Conservation (phyloP, 208 protist genomes). For the Borovskyia barvae region DNA sequence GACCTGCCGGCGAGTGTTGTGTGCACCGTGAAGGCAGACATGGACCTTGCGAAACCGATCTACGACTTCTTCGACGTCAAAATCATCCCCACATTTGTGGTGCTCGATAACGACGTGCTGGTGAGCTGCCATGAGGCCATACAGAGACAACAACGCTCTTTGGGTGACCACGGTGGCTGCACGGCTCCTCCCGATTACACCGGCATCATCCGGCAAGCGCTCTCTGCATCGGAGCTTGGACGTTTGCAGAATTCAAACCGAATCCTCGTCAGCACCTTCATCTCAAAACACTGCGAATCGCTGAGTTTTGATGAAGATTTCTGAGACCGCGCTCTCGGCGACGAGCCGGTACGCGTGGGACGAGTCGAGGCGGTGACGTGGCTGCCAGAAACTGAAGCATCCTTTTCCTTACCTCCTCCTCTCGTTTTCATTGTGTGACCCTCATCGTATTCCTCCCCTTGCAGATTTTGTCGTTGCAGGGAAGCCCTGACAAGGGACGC, state of each 20-base stretch:
- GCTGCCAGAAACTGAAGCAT: too few relatives aligned
- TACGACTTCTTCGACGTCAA: conserved; percentile 72
- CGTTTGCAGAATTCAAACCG: conserved; percentile 74
- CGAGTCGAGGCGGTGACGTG: too few relatives aligned
- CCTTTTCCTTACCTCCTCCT: not conserved
- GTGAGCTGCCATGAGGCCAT: conserved; percentile 22
- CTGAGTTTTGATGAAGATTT: conserved; percentile 84
- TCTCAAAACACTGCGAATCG: conserved; percentile 55
- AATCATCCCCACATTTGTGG: conserved; percentile 76
- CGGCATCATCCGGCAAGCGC: conserved; percentile 27
- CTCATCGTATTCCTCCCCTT: too few relatives aligned
- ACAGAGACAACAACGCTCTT: conserved; percentile 15
- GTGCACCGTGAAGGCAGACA: conserved; percentile 71
- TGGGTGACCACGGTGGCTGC: not conserved
- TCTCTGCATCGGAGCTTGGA: conserved; percentile 44
- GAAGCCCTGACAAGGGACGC: too few relatives aligned
- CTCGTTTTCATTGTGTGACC: too few relatives aligned
- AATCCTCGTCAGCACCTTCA: conserved; percentile 51
- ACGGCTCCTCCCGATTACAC: conserved; percentile 5
- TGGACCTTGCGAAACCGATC: conserved; percentile 72
- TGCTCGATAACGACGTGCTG: conserved; percentile 71
- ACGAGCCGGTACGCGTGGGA: too few relatives aligned
- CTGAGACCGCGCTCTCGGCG: conserved; percentile 27
- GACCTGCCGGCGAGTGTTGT: conserved; percentile 36
- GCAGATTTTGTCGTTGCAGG: too few relatives aligned